Percentiles rank a stretch among this genome's conserved stretches.
phyloP scores from a whole-genome alignment of 2,329 filamentous ascomycete species.

The Magnaporthiopsis incrustans region DNA sequence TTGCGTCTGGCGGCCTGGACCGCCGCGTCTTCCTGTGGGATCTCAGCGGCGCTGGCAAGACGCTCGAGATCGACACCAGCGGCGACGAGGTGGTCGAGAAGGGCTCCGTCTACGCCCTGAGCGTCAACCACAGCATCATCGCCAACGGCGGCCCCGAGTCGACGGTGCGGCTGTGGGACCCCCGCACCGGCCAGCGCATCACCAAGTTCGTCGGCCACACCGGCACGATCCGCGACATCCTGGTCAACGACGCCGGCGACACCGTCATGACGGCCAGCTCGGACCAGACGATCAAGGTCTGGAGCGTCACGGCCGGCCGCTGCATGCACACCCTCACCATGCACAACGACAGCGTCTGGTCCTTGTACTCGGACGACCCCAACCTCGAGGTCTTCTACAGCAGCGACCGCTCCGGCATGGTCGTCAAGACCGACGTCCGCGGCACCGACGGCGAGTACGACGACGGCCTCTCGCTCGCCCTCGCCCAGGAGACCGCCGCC shows the following conservation, averaged over 20 bases:
- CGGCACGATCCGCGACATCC: constrained; percentile 84
- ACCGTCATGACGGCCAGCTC: constrained; percentile 91
- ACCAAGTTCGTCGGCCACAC: constrained; percentile 97
- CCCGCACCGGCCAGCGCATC: constrained; percentile 77
- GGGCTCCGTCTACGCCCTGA: constrained; percentile 89
- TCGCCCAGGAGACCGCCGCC: constrained; percentile 85
- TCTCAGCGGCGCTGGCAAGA: constrained; percentile 77
- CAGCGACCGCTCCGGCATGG: constrained; percentile 79
- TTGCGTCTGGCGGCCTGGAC: constrained; percentile 89
- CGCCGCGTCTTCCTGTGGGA: constrained; percentile 93
- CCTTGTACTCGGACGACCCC: constrained; percentile 81
- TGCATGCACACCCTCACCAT: constrained; percentile 98
- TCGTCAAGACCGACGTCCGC: constrained; percentile 93
- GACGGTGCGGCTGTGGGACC: constrained; percentile 86
- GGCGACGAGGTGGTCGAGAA: constrained; percentile 82
- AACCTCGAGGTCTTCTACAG: constrained; percentile 88
- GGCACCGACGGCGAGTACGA: constrained; percentile 67
- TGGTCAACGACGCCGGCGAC: constrained; percentile 82
- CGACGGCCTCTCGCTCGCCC: constrained; percentile 81
- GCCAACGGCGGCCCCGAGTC: constrained; percentile 93
- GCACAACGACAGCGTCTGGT: constrained; percentile 99
- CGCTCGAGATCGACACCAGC: constrained; percentile 74
- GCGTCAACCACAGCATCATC: constrained; percentile 69
- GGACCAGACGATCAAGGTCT: constrained; percentile 95
- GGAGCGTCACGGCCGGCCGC: constrained; percentile 88